Evolutionary conservation across 169 alveolate species (phyloP).

Genomic region (Besnoitia besnoiti): DNA sequence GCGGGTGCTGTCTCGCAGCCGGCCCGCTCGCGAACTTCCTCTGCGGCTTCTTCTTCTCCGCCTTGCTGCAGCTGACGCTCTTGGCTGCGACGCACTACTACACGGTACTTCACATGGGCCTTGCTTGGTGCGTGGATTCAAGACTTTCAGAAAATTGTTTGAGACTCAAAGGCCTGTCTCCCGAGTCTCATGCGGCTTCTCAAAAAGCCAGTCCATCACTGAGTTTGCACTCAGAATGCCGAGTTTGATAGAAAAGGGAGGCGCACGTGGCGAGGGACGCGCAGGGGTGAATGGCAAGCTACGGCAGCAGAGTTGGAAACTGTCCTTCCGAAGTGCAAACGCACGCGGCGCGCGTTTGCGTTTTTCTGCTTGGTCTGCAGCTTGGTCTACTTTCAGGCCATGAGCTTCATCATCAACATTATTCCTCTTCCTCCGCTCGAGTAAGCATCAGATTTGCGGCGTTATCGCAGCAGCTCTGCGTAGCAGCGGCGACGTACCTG

Average conservation of each 20-base stretch:
- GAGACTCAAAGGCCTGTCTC: too few relatives aligned
- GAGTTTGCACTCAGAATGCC: too few relatives aligned
- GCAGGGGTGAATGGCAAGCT: too few relatives aligned
- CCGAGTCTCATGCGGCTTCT: too few relatives aligned
- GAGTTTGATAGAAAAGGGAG: too few relatives aligned
- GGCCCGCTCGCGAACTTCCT: neutral
- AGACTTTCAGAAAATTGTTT: too few relatives aligned
- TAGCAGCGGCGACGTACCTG: neutral
- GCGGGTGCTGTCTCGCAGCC: neutral
- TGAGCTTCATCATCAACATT: neutral
- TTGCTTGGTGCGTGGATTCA: neutral
- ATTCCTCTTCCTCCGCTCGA: conserved; percentile 22
- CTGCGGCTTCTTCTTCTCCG: neutral
- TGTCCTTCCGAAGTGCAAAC: neutral
- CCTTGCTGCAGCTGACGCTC: neutral
- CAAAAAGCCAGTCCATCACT: too few relatives aligned
- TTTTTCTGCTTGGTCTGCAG: neutral
- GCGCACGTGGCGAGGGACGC: too few relatives aligned
- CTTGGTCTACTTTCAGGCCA: neutral
- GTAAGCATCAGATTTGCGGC: neutral
- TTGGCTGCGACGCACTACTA: neutral
- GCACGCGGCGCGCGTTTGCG: neutral
- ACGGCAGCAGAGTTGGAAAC: too few relatives aligned
- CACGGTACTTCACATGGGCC: conserved; percentile 22
- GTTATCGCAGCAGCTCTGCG: neutral